Percentiles rank a stretch among this genome's conserved stretches.
Evolutionary conservation across 192 early-diverging fungal species (phyloP).

Genomic region (Geranomyces michiganensis): DNA sequence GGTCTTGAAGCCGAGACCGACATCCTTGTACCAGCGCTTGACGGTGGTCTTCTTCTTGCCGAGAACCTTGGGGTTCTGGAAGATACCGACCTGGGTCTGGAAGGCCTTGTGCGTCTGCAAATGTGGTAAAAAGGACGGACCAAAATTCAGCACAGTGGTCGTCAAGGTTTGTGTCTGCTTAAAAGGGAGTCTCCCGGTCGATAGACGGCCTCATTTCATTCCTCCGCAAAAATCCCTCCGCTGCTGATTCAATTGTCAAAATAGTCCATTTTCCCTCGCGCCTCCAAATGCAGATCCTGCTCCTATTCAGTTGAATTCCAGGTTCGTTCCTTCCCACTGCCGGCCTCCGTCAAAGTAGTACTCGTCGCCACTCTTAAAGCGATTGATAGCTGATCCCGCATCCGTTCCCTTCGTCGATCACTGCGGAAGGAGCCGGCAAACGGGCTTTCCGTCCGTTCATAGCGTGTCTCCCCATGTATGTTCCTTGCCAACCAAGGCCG

Average conservation of each 20-base stretch:
- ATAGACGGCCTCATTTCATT: not conserved
- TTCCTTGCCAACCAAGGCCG: not conserved
- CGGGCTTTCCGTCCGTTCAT: not conserved
- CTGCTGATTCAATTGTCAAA: no score
- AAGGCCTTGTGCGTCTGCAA: conserved; percentile 92
- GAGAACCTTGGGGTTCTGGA: conserved; percentile 82
- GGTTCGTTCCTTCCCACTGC: not conserved
- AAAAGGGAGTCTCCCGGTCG: not conserved
- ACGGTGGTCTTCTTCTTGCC: conserved; percentile 72
- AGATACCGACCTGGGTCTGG: conserved; percentile 95
- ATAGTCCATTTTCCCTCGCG: not conserved
- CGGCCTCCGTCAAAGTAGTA: not conserved
- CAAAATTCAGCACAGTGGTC: not conserved
- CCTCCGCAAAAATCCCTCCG: not conserved
- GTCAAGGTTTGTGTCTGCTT: not conserved
- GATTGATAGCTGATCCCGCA: not conserved
- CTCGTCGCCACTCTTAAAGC: not conserved
- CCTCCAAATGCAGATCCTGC: not conserved
- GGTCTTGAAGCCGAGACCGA: conserved; percentile 99
- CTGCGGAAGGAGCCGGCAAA: not conserved
- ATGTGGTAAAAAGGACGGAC: not conserved
- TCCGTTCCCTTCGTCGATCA: not conserved
- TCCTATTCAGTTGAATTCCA: not conserved
- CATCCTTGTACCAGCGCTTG: conserved; percentile 98
- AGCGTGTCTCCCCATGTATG: not conserved